Base-by-base conservation (phyloP, 2,329 filamentous ascomycete genomes). In the Diplodia mutila region DNA sequence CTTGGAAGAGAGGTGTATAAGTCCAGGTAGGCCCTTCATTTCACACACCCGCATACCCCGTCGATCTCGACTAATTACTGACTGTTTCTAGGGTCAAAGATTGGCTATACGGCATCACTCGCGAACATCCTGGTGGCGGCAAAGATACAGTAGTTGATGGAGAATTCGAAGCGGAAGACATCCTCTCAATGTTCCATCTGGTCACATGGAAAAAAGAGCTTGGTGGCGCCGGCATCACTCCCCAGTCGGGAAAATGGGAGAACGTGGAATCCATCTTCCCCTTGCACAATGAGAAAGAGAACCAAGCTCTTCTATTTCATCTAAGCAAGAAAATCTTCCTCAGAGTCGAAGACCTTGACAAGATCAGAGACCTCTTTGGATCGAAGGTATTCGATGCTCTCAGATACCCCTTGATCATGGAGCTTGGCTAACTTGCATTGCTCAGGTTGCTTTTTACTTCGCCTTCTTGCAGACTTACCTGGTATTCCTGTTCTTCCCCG, bases 51-150 rank as follows among this genome's bases (percentile, higher is more conserved):
- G n/a, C 11, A 46, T 42, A 32, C 9, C 29, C 29, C 29, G 29
- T 32, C 29, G 18, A n/a, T 42, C 6, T n/a, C 2, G 18, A 11
- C 2, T 18, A 4, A 1, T 6, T 39, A 46, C 42, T 37, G 21
- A 42, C 52, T 4, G 6, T 37, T 54, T 11, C 1, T 67, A 90
- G 93, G 67, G 87, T 95, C 8, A 91, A 93, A 76, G 93, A 96
- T 77, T 97, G 91, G 91, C 85, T 96, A 2, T 90, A 92, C 74
- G 91, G 92, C 34, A 89, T 96, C 66, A 85, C 90, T 37, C 80
- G 85, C 42, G 81, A 86, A 53, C 85, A 87, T n/a, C 85, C 92
- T 39, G 80, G 86, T 51, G 82, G 74, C 11, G 74, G 65, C 7
- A 70, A 70, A 21, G 70, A 71, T 23, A 73, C 68, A 18, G 61